Evolutionary conservation across 208 protist genomes (phyloP).

Genomic region (Trypanosomatidae sp.): DNA sequence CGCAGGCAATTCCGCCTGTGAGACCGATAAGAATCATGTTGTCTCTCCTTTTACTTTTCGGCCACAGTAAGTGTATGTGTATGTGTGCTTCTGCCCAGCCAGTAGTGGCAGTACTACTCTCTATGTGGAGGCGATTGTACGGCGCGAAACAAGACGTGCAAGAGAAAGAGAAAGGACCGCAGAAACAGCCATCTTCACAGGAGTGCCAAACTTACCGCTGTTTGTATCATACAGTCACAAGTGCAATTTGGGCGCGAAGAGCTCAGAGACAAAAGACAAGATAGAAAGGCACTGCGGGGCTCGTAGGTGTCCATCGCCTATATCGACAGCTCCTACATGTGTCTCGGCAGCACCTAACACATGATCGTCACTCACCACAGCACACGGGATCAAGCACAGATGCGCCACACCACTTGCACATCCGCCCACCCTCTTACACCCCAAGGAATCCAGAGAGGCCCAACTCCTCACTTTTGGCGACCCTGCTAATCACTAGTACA

Average conservation of each 20-base stretch:
- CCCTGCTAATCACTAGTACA: background rate
- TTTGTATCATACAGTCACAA: background rate
- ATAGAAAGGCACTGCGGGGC: background rate
- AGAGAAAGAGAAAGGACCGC: background rate
- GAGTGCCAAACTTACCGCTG: background rate
- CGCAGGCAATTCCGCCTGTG: slow-evolving; percentile 92
- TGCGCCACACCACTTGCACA: background rate
- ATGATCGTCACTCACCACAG: background rate
- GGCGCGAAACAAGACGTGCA: background rate
- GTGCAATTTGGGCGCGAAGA: too few relatives aligned
- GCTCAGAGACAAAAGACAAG: background rate
- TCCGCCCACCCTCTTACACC: background rate
- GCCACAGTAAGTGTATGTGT: background rate
- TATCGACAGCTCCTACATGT: background rate
- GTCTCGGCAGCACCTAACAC: too few relatives aligned
- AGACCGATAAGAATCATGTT: slow-evolving; percentile 88
- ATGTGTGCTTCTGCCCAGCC: background rate
- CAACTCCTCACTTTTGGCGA: background rate
- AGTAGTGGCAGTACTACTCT: background rate
- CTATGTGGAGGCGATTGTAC: background rate
- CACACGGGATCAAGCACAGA: background rate
- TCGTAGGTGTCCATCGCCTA: background rate
- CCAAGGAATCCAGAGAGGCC: too few relatives aligned
- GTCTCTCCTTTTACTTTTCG: background rate
- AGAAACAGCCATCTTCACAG: background rate